phyloP scores from a whole-genome alignment of 495 filamentous ascomycete species.

The Xylaria scruposa region DNA sequence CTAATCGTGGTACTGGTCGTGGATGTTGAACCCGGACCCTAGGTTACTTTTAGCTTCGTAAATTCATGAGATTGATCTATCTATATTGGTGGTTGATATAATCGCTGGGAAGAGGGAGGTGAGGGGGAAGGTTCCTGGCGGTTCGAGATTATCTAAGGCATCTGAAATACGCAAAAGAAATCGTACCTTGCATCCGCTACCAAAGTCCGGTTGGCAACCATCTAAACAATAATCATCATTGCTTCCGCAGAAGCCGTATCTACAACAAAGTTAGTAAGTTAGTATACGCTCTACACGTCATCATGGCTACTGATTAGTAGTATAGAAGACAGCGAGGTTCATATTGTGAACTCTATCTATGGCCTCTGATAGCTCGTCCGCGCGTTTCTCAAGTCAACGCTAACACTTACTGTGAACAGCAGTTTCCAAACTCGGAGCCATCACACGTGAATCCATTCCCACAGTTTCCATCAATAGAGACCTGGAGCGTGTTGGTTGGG shows the following conservation, averaged over 20 bases:
- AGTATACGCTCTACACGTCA: neutral
- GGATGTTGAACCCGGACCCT: conserved; percentile 15
- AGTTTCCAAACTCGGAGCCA: conserved; percentile 48
- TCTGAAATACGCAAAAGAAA: conserved; percentile 23
- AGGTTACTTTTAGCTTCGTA: conserved; percentile 14
- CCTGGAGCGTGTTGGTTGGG: conserved; percentile 35
- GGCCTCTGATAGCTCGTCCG: neutral
- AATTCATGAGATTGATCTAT: neutral
- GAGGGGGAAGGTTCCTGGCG: conserved; percentile 13
- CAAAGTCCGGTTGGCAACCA: conserved; percentile 48
- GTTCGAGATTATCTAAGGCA: conserved; percentile 27
- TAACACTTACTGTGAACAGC: conserved; percentile 48
- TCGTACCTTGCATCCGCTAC: conserved; percentile 46
- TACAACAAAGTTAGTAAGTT: conserved; percentile 19
- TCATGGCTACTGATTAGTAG: neutral
- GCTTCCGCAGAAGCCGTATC: conserved; percentile 45
- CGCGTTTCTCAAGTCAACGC: conserved; percentile 7
- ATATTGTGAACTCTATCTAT: conserved; percentile 17
- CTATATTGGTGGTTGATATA: neutral
- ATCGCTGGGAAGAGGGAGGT: neutral
- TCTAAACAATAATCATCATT: conserved; percentile 48
- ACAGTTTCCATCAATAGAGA: conserved; percentile 47
- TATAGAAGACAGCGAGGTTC: conserved; percentile 9
- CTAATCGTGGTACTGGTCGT: conserved; percentile 28
- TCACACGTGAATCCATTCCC: conserved; percentile 52